A percentile compares a stretch with the other conserved stretches of the same genome.
phyloP scores from a whole-genome alignment of 331 rosid species.

The Arachis monticola region DNA sequence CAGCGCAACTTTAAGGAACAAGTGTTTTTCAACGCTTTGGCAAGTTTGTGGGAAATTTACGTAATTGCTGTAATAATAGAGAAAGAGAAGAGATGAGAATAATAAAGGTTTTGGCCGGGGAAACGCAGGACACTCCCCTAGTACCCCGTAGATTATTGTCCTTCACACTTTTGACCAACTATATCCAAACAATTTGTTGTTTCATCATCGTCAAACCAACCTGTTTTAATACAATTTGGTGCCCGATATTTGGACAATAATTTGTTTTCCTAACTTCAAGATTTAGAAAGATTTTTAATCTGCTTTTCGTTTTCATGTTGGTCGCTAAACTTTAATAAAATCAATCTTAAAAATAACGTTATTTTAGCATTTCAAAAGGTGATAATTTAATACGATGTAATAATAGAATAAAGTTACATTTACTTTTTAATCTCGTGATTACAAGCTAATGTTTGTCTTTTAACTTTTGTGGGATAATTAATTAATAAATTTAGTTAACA shows the following conservation, averaged over 20 bases:
- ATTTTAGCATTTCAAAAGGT: too few species aligned
- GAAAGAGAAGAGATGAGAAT: neutral
- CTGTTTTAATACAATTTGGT: constrained; percentile 26
- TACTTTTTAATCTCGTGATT: too few species aligned
- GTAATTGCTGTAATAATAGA: neutral
- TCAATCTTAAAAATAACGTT: too few species aligned
- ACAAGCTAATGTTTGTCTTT: too few species aligned
- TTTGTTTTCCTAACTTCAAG: neutral
- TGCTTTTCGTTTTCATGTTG: neutral
- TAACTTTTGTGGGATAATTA: too few species aligned
- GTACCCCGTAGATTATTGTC: neutral
- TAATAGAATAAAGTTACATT: too few species aligned
- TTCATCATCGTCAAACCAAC: neutral
- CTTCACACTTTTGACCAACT: constrained; percentile 1
- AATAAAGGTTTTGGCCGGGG: neutral
- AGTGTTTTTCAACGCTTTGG: too few species aligned
- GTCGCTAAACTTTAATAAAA: too few species aligned
- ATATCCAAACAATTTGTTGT: constrained; percentile 15
- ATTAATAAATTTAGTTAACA: too few species aligned
- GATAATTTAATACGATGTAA: too few species aligned
- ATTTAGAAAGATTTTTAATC: neutral
- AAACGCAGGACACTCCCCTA: constrained; percentile 13
- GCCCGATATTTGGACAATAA: constrained; percentile 30
- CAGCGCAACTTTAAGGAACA: too few species aligned
- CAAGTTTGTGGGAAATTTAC: neutral